A percentile compares a stretch with the other conserved stretches of the same genome.
Evolutionary conservation across 2,329 filamentous ascomycete species (phyloP).

Genomic region (Decorospora gaudefroyi): DNA sequence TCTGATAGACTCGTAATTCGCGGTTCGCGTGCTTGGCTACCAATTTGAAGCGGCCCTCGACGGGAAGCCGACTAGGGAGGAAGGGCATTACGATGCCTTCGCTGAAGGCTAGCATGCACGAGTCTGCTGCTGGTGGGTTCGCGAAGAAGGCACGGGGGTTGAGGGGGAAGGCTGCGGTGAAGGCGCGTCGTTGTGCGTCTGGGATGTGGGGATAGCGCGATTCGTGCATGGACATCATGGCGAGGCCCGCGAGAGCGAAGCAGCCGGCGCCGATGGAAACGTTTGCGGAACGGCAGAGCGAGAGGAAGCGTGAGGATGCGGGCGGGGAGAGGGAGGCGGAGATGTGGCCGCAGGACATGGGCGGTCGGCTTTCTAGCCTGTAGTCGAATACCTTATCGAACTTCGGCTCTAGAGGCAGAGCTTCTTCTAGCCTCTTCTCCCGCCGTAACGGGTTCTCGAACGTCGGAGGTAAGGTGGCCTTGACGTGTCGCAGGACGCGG

Average conservation of each 20-base stretch:
- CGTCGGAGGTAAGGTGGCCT: constrained; percentile 46
- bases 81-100: constrained; percentile 55
- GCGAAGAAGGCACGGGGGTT: constrained; percentile 54
- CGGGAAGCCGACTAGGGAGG: constrained; percentile 41
- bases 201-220: constrained; percentile 34
- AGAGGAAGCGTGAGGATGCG: constrained; percentile 45
- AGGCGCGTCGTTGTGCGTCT: constrained; percentile 40
- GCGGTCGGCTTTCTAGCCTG: constrained; percentile 35
- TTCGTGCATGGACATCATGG: constrained; percentile 54
- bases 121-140: constrained; percentile 47
- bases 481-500: constrained; percentile 51
- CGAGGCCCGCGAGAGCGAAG: constrained; percentile 53
- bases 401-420: constrained; percentile 33
- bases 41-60: constrained; percentile 48
- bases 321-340: constrained; percentile 38
- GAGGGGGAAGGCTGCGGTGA: constrained; percentile 54
- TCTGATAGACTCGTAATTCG: constrained; percentile 53
- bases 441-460: constrained; percentile 52
- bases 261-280: constrained; percentile 52
- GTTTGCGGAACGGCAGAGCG: constrained; percentile 46
- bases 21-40: constrained; percentile 50
- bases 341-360: constrained; percentile 45
- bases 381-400: constrained; percentile 50
- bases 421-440: constrained; percentile 12
- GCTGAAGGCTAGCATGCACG: constrained; percentile 55